Evolutionary conservation across 78 protist genomes (phyloP).

Genomic region (Tieghemostelium lacteum): DNA sequence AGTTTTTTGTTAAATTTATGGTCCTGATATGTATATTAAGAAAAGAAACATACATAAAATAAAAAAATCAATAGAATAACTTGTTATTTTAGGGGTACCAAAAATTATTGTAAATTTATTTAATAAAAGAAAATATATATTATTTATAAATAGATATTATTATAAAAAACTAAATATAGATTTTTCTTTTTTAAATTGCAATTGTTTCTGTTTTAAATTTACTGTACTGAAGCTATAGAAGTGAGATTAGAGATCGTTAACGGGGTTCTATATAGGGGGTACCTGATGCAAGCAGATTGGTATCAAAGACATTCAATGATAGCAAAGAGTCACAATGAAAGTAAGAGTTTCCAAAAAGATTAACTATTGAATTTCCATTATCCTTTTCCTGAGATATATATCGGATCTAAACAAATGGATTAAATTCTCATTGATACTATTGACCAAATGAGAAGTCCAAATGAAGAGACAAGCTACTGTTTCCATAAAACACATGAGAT

Average conservation of each 20-base stretch:
- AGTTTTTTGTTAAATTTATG: no score
- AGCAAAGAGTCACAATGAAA: constrained; percentile 16
- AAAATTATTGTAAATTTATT: no score
- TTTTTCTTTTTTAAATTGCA: no score
- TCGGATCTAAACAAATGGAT: not conserved
- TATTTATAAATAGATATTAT: no score
- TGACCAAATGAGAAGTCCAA: not conserved
- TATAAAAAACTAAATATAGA: no score
- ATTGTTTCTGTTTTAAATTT: not conserved
- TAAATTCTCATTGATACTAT: not conserved
- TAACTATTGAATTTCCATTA: not conserved
- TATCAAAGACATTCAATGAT: constrained; percentile 21
- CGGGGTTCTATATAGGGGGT: constrained; percentile 14
- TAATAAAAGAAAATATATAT: no score
- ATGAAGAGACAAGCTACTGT: not conserved
- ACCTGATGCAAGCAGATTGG: constrained; percentile 64
- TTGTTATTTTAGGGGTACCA: not conserved
- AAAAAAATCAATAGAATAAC: not conserved
- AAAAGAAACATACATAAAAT: no score
- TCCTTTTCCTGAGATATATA: not conserved
- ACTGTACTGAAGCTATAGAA: no score
- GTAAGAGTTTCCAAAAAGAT: not conserved
- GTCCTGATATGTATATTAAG: not conserved
- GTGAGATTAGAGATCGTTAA: not conserved
- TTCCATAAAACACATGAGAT: not conserved